Evolutionary conservation across 345 rosid species (phyloP).

Genomic region (Xanthoceras sorbifolium): DNA sequence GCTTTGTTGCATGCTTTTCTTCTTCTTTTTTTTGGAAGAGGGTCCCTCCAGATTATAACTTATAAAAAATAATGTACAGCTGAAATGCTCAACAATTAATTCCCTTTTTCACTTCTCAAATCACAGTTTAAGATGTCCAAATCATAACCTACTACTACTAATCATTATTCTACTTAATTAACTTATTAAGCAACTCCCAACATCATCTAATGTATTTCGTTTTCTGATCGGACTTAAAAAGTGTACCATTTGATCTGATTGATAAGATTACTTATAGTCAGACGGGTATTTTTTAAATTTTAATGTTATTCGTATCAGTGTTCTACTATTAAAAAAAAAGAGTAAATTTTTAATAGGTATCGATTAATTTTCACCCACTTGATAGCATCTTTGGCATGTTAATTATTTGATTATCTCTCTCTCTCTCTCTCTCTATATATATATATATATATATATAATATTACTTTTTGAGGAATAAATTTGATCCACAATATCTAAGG

Average conservation of each 20-base stretch:
- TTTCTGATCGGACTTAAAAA: not conserved
- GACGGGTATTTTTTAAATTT: no score
- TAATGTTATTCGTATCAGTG: no score
- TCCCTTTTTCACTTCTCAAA: no score
- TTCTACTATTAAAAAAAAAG: no score
- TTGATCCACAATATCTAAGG: no score
- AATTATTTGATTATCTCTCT: no score
- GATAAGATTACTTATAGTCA: not conserved
- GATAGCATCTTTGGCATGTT: not conserved
- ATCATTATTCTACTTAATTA: not conserved
- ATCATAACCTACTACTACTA: conserved; percentile 9
- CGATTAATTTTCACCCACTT: not conserved
- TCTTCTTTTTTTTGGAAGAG: not conserved
- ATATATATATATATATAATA: no score
- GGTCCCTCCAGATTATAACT: conserved; percentile 14
- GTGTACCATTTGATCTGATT: not conserved
- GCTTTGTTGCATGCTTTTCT: not conserved
- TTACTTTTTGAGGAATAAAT: no score
- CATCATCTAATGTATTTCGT: not conserved
- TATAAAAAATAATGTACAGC: no score
- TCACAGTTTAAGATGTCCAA: conserved; percentile 15
- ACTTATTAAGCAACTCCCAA: not conserved
- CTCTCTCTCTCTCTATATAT: no score
- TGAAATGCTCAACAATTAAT: no score
- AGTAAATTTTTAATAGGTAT: no score